Base-by-base conservation (phyloP, 805 yeast genomes). In the Barnettozyma sucrosica region DNA sequence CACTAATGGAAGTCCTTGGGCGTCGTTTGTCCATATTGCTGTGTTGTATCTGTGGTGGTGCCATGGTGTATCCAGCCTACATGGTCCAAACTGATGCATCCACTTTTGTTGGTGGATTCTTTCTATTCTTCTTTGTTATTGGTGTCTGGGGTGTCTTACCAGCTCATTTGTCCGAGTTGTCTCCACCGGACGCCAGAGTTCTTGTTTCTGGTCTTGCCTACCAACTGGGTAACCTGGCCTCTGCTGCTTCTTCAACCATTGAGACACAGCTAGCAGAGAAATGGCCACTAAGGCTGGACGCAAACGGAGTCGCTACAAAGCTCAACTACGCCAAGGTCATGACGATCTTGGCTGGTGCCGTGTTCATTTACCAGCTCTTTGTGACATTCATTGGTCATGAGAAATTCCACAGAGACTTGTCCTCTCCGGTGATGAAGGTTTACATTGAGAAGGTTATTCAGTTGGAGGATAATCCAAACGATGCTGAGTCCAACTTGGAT, bases 111-210 rank as follows among this genome's bases (percentile, higher is more conserved):
- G 84, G 81, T 23, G 81, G 83, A 2, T 83, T 83, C 66, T 81
- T 81, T 69, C 58, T 81, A 53, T 85, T 81, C 63, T 76, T 76
- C 58, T 75, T 76, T 48, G 82, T 83, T 10, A 79, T 81, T 64
- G 89, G 89, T 36, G 81, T 82, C 3, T 84, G 87, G 85, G 89
- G 89, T 52, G 79, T 83, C 44, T 70, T 79, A 13, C 89, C 89
- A 30, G 72, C 79, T 28, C 82, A 82, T 61, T 66, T 84, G 36
- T 69, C 82, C 7, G 90, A 84, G 62, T 67, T 84, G 44, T 75
- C 86, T 16, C 83, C 81, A 49, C 83, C 85, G 24, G 77, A 78
- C 37, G 80, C 80, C 56, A 70, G 87, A 59, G 72, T 85, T 2
- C 72, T 83, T 55, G 72, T 81, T 28, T 75, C 77, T 25, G 88